Evolutionary conservation across 2,329 filamentous ascomycete genomes (phyloP), one percentile per base, ranked within the genome.

Genomic region (Diaporthe caulivora): DNA sequence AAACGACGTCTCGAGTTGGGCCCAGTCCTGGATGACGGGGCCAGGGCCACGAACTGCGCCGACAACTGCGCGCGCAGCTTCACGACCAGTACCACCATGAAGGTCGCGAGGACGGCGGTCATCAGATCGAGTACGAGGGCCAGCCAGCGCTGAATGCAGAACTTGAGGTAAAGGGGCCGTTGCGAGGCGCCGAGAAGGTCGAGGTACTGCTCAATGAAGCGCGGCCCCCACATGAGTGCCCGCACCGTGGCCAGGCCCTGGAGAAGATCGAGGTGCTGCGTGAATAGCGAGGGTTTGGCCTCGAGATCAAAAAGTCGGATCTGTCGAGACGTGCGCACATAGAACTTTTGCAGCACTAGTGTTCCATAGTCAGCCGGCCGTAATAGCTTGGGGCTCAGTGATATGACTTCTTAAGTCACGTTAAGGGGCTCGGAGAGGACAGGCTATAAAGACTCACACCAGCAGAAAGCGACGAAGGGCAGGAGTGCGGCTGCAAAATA

Each of bases 241-340:
- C 75, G 74, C 29, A 69, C 40, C 10, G 65, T 70, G 21, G 65
- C 2, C 26, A 70, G 34, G 2, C 65, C 65, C 7, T 53, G 18
- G 18, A 70, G 15, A 9, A 31, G 10, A 5, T 70, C 65, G 31
- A 57, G 10, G n/a, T 57, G 44, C 9, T 57, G 31, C 37, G 47
- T 55, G 51, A 24, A 70, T 4, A 70, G 49, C 3, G 65, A 49
- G 15, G 65, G 26, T 40, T 70, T 70, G 17, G 49, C 65, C 42
- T 70, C 84, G 0, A 86, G 60, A 24, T 75, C 74, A 37, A 75
- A 64, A 42, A 74, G 47, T 10, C 74, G 60, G 42, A 75, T 42
- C 71, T 82, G 80, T 0, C 80, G 76, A 1, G 81, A 82, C 1
- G 81, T 82, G 0, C 77, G 75, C 3, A 83, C 78, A 60, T 81